Conservation (phyloP, 179 eudicot genomes). For the Spergularia azorica region DNA sequence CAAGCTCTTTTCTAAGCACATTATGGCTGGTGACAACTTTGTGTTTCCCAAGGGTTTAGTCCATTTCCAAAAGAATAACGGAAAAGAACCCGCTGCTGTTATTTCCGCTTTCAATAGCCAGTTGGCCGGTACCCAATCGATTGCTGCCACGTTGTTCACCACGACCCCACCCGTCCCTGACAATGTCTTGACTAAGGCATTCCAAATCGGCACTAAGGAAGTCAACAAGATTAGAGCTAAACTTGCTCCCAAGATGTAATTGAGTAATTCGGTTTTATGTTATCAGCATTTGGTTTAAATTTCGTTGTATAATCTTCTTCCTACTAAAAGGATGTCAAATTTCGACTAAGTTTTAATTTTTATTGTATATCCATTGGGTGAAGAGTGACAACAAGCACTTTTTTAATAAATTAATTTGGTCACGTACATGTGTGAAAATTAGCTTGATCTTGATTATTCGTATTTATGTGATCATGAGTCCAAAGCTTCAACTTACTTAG, state of each 20-base stretch:
- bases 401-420: not conserved
- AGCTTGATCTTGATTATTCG: no score
- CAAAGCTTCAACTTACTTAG: no score
- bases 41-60: slow-evolving; percentile 58
- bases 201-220: slow-evolving; percentile 52
- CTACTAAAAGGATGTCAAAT: not conserved
- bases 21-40: slow-evolving; percentile 53
- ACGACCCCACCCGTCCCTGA: slow-evolving; percentile 56
- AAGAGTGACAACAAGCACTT: not conserved
- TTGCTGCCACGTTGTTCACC: slow-evolving; percentile 52
- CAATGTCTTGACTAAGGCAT: slow-evolving; percentile 51
- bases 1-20: slow-evolving; percentile 47
- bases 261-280: not conserved
- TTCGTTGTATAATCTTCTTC: not conserved
- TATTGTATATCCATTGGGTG: not conserved
- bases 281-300: not conserved
- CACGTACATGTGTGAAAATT: not conserved
- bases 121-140: slow-evolving; percentile 49
- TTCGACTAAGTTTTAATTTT: not conserved
- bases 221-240: slow-evolving; percentile 50
- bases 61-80: slow-evolving; percentile 60
- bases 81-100: slow-evolving; percentile 47
- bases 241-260: slow-evolving; percentile 44
- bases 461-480: no score
- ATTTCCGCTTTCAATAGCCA: slow-evolving; percentile 65